Percentiles rank a stretch among this genome's conserved stretches.
Conservation (phyloP, 2,329 filamentous ascomycete species). For the Clathrospora elynae region DNA sequence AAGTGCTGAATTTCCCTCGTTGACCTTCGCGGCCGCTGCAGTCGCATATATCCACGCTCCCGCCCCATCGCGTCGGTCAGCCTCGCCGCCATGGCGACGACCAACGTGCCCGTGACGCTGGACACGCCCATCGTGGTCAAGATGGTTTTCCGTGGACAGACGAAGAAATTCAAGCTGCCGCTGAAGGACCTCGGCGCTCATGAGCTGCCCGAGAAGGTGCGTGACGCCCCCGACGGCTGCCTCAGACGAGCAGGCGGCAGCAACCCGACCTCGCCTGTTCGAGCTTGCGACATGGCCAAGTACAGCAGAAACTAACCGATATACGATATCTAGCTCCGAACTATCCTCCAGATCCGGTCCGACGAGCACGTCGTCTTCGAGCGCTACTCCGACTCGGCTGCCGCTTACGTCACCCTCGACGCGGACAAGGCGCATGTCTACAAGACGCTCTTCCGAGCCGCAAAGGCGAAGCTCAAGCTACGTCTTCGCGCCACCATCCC, state of each 20-base stretch:
- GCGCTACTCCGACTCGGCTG: conserved; percentile 93
- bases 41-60: conserved; percentile 15
- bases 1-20: conserved; percentile 10
- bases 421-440: conserved; percentile 79
- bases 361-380: conserved; percentile 73
- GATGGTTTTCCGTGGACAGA: conserved; percentile 74
- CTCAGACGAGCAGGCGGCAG: conserved; percentile 24
- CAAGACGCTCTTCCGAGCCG: conserved; percentile 95
- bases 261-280: too few species aligned
- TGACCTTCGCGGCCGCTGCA: conserved; percentile 10
- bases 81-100: conserved; percentile 37
- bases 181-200: conserved; percentile 79
- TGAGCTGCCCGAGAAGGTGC: conserved; percentile 81
- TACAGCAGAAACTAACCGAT: conserved; percentile 24
- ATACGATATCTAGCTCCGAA: conserved; percentile 57
- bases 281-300: conserved; percentile 14
- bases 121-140: conserved; percentile 86
- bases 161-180: conserved; percentile 85
- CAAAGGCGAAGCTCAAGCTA: conserved; percentile 97
- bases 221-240: conserved; percentile 51
- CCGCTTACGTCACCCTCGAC: conserved; percentile 78
- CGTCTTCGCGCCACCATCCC: conserved; percentile 75
- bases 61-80: conserved; percentile 27
- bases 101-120: conserved; percentile 58
- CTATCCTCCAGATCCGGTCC: conserved; percentile 67